Percentiles rank a stretch among this genome's conserved stretches.
phyloP scores from a whole-genome alignment of 1,284 basidiomycete genomes.

The Malassezia equina region DNA sequence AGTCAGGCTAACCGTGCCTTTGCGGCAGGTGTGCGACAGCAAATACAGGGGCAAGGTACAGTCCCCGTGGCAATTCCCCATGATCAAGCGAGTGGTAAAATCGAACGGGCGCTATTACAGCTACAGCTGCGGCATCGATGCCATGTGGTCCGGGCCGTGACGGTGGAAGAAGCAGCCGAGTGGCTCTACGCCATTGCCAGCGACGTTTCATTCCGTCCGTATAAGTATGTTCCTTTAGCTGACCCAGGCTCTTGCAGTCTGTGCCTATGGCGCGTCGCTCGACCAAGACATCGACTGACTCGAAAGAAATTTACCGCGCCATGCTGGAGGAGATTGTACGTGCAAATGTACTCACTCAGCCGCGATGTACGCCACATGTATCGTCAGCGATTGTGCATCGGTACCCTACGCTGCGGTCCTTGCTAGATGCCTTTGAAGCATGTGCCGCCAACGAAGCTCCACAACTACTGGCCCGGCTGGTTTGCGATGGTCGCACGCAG shows the following conservation, averaged over 20 bases:
- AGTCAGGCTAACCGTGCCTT: conserved; percentile 4
- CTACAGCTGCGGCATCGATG: conserved; percentile 10
- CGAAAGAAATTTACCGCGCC: conserved; percentile 2
- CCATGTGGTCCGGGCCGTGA: conserved; percentile 1
- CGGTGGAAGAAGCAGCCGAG: neutral
- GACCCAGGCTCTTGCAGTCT: conserved; percentile 1
- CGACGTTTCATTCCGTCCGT: conserved; percentile 16
- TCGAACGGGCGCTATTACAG: conserved; percentile 1
- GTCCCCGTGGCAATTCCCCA: neutral
- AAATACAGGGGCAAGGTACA: neutral
- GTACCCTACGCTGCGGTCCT: conserved; percentile 10
- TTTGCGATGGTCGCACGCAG: neutral
- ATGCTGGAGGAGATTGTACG: conserved; percentile 18
- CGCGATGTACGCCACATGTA: conserved; percentile 1
- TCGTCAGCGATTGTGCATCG: neutral
- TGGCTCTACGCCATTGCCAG: conserved; percentile 12
- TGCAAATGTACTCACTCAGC: neutral
- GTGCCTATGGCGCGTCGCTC: neutral
- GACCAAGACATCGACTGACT: neutral
- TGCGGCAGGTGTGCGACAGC: conserved; percentile 3
- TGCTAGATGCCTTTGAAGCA: conserved; percentile 2
- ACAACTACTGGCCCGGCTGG: neutral
- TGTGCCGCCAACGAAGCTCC: neutral
- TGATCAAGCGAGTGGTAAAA: neutral
- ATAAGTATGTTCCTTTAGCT: neutral